These are phyloP conservation scores for Plectosphaerella cucumerina DNA, from an alignment of 2,329 filamentous ascomycete species.

Conservation along the genomic window DNA sequence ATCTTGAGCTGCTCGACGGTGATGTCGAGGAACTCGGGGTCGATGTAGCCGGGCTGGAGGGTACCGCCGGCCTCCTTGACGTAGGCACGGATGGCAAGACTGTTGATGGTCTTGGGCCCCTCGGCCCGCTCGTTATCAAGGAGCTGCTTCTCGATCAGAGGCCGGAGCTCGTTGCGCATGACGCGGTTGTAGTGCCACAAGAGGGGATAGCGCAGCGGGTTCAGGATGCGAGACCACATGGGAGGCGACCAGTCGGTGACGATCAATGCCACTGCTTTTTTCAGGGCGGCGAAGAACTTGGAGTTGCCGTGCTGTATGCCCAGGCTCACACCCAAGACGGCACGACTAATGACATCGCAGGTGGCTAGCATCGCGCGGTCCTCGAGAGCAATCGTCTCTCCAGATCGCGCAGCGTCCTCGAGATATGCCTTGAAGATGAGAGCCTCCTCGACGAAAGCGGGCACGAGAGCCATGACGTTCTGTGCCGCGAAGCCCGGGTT, in stretches of 20 bases:
- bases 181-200: neutral
- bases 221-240: neutral
- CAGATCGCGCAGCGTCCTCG: neutral
- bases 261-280: slow-evolving; percentile 2
- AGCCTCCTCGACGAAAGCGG: slow-evolving; percentile 31
- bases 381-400: slow-evolving; percentile 20
- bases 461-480: slow-evolving; percentile 27
- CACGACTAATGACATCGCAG: slow-evolving; percentile 34
- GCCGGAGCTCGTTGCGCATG: slow-evolving; percentile 3
- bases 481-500: slow-evolving; percentile 32
- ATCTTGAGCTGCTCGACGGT: slow-evolving; percentile 28
- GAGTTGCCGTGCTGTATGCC: slow-evolving; percentile 5
- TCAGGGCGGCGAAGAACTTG: slow-evolving; percentile 1
- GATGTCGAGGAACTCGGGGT: slow-evolving; percentile 10
- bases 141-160: slow-evolving; percentile 3
- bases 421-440: slow-evolving; percentile 21
- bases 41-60: neutral
- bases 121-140: neutral
- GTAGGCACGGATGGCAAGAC: slow-evolving; percentile 15
- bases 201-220: neutral
- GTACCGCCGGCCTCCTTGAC: neutral
- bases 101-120: slow-evolving; percentile 17
- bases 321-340: slow-evolving; percentile 19
- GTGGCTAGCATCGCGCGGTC: slow-evolving; percentile 30
- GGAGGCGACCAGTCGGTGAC: neutral